Base-by-base conservation (phyloP, 805 yeast genomes). In the Kodamaea kakaduensis region DNA sequence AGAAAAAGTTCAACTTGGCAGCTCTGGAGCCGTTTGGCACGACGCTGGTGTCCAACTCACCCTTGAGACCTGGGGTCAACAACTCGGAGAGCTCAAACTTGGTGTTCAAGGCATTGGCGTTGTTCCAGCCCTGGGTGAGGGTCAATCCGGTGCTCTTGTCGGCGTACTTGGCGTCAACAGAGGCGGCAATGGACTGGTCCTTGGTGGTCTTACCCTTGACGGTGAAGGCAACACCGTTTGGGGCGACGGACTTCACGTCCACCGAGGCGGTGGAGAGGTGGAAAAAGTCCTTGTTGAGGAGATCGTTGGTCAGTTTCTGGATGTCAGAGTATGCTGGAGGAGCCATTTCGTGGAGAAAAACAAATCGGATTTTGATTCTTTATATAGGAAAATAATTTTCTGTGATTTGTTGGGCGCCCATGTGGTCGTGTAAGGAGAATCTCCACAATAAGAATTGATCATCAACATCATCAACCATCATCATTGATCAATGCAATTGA, bases 61-160 rank as follows among this genome's bases (percentile, higher is more conserved):
- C 82, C 74, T 88, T 90, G 56, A 93, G 77, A 54, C 97, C 97
- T 54, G 95, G 95, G 43, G 96, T 83, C 68, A 90, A 77, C 54
- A 87, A 84, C 66, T 89, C 95, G 41, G 81, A 75, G 56, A 93
- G 76, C 73, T 90, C 97, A 52, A 93, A 75, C 77, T 87, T 90
- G 71, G 97, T 85, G 74, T 78, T 83, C 60, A 93, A 73, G 47
- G 83, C 76, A 67, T 90, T 90, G 65, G 94, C 82, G 54, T 95
- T 86, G 72, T 89, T 82, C 96, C 97, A 89, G 60, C 96, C 96
- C 75, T 93, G 97, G 51, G 96, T 88, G 59, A 93, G 71, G 47
- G 96, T 79, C 58, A 93, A 73, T 47, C 97, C 97, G 44, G 93
- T 73, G 45, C 88, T 75, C 75, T 87, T 87, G 78, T 93, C 98